Conservation (phyloP, 108 stramenopile genomes). For the Fragilaria radians region DNA sequence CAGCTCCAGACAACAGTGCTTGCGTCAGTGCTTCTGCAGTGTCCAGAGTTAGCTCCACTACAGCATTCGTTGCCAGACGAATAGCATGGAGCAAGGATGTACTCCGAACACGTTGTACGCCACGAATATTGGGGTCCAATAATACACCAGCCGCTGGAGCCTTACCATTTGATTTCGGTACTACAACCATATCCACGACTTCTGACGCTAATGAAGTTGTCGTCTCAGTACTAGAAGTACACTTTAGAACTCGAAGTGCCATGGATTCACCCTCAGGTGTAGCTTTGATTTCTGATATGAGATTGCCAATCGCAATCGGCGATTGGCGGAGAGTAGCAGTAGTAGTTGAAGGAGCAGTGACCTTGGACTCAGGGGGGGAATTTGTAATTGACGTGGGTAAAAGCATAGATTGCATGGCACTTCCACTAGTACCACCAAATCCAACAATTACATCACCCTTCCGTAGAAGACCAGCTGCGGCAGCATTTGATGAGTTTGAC, state of each 20-base stretch:
- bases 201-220: neutral
- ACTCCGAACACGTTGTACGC: slow-evolving; percentile 42
- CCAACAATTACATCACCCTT: slow-evolving; percentile 71
- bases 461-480: slow-evolving; percentile 47
- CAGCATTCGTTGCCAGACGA: slow-evolving; percentile 33
- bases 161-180: neutral
- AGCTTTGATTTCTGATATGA: slow-evolving; percentile 65
- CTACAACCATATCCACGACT: neutral
- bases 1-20: slow-evolving; percentile 11
- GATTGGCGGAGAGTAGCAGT: slow-evolving; percentile 25
- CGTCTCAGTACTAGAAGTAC: slow-evolving; percentile 2
- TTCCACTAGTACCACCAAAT: slow-evolving; percentile 50
- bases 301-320: slow-evolving; percentile 49
- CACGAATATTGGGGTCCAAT: slow-evolving; percentile 55
- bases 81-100: slow-evolving; percentile 44
- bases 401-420: too few relatives aligned
- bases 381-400: neutral
- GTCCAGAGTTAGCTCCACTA: slow-evolving; percentile 37
- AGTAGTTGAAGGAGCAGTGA: too few relatives aligned
- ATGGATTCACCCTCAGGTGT: slow-evolving; percentile 56
- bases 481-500: slow-evolving; percentile 31
- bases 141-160: slow-evolving; percentile 49
- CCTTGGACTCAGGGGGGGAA: neutral
- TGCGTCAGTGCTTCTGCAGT: slow-evolving; percentile 28
- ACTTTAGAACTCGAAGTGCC: slow-evolving; percentile 34